Evolutionary conservation across 202 grass and related monocot species (phyloP), one percentile per base, ranked within the genome.

Genomic region (Saccharum hybrid): DNA sequence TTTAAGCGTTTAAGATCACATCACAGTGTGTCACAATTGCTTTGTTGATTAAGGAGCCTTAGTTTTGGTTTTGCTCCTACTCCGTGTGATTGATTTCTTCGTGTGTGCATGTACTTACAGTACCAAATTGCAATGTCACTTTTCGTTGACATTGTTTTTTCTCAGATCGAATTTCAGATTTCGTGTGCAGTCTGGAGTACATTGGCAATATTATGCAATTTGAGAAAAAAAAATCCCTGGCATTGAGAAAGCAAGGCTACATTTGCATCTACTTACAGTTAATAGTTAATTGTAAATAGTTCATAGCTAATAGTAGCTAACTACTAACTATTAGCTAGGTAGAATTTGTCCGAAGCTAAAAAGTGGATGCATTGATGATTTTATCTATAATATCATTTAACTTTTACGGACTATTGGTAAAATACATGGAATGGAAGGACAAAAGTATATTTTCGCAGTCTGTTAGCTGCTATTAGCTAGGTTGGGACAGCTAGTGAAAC

Each of bases 1-100:
- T 92, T 7, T 98, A 54, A 54, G 30, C 64, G 36, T 34, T 9
- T 59, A 15, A 1, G 1, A 36, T 74, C 16, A 19, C 22, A 36
- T 74, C 16, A 19, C 22, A 60, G n/a, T 70, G 15, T 70, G 19
- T 57, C 45, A 15, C 4, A 41, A 31, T 34, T 72, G 48, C 14
- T 89, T 36, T 76, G n/a, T 71, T 57, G 48, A 68, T 49, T 48
- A 74, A 41, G 77, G 81, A 81, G 56, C 78, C 6, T 66, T 61
- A 14, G 51, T 72, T 75, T 78, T 82, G 42, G 48, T 81, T 81
- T 70, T 65, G 41, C 61, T 83, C 75, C 83, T 49, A 15, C 10
- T 14, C 83, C 42, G 79, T 86, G 60, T 65, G 71, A 51, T 82
- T 88, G 36, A 72, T 83, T 88, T 79, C 39, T 49, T 71, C 5